Evolutionary conservation across 225 moss, liverwort and hornwort genomes (phyloP), one percentile per base, ranked within the genome.

Genomic region (Bryoerythrophyllum caledonicum): DNA sequence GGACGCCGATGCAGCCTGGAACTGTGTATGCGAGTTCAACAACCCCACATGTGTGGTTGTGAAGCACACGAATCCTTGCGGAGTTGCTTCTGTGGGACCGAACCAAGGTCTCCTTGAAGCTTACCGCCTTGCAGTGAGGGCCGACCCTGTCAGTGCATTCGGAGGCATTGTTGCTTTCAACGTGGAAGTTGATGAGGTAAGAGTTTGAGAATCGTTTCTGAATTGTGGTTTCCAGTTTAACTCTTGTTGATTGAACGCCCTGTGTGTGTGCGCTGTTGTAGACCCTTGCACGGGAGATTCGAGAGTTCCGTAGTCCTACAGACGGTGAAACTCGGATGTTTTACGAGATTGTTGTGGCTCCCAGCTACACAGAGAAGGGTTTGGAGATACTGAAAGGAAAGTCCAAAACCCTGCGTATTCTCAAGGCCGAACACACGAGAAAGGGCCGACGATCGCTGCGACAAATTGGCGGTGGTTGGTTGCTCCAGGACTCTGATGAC

Each of bases 141-240:
- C 95, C 68, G 99, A 99, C 72, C 99, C 95, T 72, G 90, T 99
- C 40, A 95, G 95, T 83, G 95, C 99, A 30, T 99, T 93, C 64
- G 99, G 99, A 67, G 99, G 99, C 81, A 99, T 99, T 32, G 99
- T 99, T 62, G 93, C 95, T 23, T 92, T 99, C 83, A 99, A 99
- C 71, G 91, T 99, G 40, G 91, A 93, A 90, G 99, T 99, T 57
- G 93, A 99, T 54, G 99, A 99, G 93, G 96, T 96, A 73, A 74
- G 54, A 71, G 27, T 65, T 53, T 27, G 27, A 19, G 23, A 28
- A 12, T 72, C 27, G 14, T 28, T 78, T 30, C 46, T 26, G 6
- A 17, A 46, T 6, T 53, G 13, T 54, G 1, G 11, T 16, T 65
- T 24, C n/a, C 34, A 21, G 23, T 59, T 55, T 23, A 9, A 55